These are phyloP conservation scores for Colletotrichum trifolii DNA, from an alignment of 2,329 filamentous ascomycete genomes.

Conservation along the genomic window DNA sequence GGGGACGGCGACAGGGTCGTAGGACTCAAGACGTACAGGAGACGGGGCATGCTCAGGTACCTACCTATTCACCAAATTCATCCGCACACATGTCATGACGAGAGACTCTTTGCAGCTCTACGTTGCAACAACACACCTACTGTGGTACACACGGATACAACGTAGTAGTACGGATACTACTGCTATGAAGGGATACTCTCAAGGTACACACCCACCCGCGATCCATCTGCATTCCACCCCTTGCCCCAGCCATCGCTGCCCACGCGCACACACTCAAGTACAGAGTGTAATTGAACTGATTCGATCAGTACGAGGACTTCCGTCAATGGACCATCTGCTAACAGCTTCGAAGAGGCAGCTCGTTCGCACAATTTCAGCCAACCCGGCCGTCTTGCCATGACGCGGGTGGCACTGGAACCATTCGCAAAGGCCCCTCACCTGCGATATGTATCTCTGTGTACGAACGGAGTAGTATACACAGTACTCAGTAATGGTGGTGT, in stretches of 20 bases:
- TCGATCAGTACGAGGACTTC: neutral
- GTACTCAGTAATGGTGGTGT: no score
- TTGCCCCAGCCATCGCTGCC: neutral
- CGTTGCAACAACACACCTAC: no score
- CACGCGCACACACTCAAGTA: neutral
- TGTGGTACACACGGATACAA: no score
- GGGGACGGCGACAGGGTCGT: constrained; percentile 9
- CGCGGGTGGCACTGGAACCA: constrained; percentile 21
- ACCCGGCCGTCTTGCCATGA: constrained; percentile 3
- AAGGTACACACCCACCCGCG: constrained; percentile 2
- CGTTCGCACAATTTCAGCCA: neutral
- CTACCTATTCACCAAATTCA: constrained; percentile 16
- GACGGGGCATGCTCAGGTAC: constrained; percentile 7
- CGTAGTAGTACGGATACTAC: no score
- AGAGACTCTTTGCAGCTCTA: neutral
- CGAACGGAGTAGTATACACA: neutral
- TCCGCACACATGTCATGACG: constrained; percentile 18
- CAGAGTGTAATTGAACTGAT: constrained; percentile 10
- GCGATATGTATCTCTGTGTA: neutral
- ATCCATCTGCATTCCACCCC: constrained; percentile 26
- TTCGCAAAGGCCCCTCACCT: constrained; percentile 24
- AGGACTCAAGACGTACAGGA: neutral
- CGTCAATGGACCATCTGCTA: constrained; percentile 6
- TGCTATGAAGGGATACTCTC: no score
- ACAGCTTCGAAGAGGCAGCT: neutral